Conservation (phyloP, 768 basidiomycete species). For the Boletus coccyginus region DNA sequence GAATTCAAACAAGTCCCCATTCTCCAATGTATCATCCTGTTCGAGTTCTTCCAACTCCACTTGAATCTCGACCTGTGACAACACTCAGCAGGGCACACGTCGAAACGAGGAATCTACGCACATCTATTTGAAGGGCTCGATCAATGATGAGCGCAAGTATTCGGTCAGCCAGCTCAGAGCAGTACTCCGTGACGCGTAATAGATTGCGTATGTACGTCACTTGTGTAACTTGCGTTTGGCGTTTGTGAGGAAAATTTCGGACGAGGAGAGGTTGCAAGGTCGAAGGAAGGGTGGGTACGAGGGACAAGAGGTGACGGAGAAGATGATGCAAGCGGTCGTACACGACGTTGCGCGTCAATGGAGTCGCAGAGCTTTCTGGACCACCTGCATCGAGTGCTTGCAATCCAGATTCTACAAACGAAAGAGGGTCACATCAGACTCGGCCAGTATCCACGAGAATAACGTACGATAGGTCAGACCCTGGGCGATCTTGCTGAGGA, state of each 20-base stretch:
- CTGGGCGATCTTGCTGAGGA: conserved; percentile 77
- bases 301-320: conserved; percentile 79
- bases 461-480: conserved; percentile 88
- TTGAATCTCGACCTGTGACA: conserved; percentile 85
- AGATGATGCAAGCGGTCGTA: conserved; percentile 87
- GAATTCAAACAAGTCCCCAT: conserved; percentile 62
- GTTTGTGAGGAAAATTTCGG: conserved; percentile 89
- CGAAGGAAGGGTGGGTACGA: conserved; percentile 89
- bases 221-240: conserved; percentile 76
- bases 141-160: conserved; percentile 87
- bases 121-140: conserved; percentile 95
- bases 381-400: conserved; percentile 56
- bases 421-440: conserved; percentile 4
- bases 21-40: conserved; percentile 52
- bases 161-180: conserved; percentile 80
- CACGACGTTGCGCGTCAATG: conserved; percentile 77
- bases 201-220: conserved; percentile 90
- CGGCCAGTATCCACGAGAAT: not conserved
- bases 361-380: conserved; percentile 62
- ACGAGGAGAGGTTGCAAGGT: conserved; percentile 83
- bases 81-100: not conserved
- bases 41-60: conserved; percentile 93
- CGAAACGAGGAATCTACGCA: conserved; percentile 37
- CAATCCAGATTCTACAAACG: conserved; percentile 61
- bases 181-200: conserved; percentile 79